Evolutionary conservation across 2,329 filamentous ascomycete genomes (phyloP).

Genomic region (Aspergillus fructus): DNA sequence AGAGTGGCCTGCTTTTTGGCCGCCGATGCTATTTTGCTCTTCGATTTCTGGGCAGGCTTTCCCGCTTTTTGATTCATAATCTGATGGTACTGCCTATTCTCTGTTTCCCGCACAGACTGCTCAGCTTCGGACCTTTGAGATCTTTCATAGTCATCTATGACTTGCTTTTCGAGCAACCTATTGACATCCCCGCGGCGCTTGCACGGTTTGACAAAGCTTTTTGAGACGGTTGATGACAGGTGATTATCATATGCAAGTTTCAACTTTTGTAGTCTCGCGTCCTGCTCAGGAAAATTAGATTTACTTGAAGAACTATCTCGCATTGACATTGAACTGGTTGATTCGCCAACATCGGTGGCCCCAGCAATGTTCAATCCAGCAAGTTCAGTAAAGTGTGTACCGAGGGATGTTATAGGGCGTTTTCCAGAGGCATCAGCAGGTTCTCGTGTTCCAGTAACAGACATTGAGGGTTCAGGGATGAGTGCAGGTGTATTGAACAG

Average conservation of each 20-base stretch:
- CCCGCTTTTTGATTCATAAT: conserved; percentile 33
- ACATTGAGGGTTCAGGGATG: conserved; percentile 11
- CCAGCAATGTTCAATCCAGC: conserved; percentile 8
- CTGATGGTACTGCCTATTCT: conserved; percentile 24
- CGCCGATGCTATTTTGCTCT: conserved; percentile 17
- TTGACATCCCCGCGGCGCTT: neutral
- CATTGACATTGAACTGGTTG: neutral
- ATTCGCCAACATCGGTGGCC: neutral
- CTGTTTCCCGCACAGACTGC: conserved; percentile 19
- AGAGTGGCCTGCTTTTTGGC: conserved; percentile 29
- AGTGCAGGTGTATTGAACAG: conserved; percentile 21
- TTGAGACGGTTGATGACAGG: neutral
- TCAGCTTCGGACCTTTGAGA: conserved; percentile 9
- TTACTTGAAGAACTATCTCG: neutral
- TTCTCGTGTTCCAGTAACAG: neutral
- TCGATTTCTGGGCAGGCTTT: conserved; percentile 16
- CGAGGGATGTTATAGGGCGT: too few species aligned
- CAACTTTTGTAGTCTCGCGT: conserved; percentile 5
- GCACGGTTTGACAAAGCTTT: neutral
- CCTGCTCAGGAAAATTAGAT: neutral
- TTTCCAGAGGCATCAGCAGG: neutral
- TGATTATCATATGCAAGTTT: conserved; percentile 1
- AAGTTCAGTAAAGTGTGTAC: conserved; percentile 2
- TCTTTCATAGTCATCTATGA: conserved; percentile 16
- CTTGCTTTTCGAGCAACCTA: conserved; percentile 6